Conservation (phyloP, 495 filamentous ascomycete species). For the Hypoxylon fragiforme region DNA sequence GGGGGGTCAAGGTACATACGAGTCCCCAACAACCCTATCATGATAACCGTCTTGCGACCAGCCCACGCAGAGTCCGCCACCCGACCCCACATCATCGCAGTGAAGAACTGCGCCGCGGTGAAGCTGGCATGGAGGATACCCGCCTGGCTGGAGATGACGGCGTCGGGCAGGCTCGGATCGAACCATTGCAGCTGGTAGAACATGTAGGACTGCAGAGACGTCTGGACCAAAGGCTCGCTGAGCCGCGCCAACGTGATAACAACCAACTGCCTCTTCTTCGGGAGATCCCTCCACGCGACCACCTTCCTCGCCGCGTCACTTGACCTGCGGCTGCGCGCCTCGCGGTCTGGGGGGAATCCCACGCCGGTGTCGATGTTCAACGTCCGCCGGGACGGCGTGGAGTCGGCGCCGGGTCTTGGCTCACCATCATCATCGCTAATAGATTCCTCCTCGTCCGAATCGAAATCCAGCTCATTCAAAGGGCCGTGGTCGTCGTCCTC, state of each 20-base stretch:
- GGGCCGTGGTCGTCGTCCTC: constrained; percentile 22
- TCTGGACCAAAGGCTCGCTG: constrained; percentile 79
- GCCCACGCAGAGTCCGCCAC: constrained; percentile 69
- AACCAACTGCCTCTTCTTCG: constrained; percentile 72
- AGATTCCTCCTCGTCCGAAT: constrained; percentile 28
- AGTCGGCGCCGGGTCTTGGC: constrained; percentile 14
- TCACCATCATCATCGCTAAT: constrained; percentile 11
- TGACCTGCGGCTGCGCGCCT: constrained; percentile 6
- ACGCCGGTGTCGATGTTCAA: constrained; percentile 25
- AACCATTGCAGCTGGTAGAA: constrained; percentile 79
- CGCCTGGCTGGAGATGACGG: constrained; percentile 74
- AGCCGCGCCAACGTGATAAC: constrained; percentile 74
- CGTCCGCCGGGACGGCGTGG: constrained; percentile 18
- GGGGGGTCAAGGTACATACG: constrained; percentile 35
- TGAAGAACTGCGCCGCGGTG: constrained; percentile 80
- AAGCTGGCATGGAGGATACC: constrained; percentile 80
- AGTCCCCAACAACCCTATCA: constrained; percentile 75
- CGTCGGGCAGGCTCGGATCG: constrained; percentile 62
- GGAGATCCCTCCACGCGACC: constrained; percentile 70
- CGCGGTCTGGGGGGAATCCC: background rate
- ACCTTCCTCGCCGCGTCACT: constrained; percentile 33
- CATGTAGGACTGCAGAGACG: constrained; percentile 77
- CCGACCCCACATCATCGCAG: constrained; percentile 83
- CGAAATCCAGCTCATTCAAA: constrained; percentile 23
- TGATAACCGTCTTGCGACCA: constrained; percentile 75